Base-by-base conservation (phyloP, 2,329 filamentous ascomycete species). In the Camillea tinctor region DNA sequence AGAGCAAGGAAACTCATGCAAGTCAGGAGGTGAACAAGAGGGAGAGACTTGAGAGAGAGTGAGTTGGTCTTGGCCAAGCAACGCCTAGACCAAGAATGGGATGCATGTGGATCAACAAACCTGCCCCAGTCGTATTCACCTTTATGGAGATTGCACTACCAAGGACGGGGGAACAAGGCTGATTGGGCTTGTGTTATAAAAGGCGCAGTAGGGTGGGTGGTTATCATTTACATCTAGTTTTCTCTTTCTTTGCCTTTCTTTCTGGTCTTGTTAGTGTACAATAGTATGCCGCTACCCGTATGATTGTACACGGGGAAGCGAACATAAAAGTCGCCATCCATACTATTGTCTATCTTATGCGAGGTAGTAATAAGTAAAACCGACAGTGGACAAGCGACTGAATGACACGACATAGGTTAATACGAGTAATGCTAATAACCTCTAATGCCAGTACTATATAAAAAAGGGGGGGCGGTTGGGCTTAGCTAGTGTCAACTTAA, bases 111-210 rank as follows among this genome's bases (percentile, higher is more conserved):
- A 54, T 30, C 23, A 44, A 7, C 36, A n/a, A 44, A n/a, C 36
- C 17, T n/a, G 50, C 44, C 44, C 36, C 36, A 44, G 36, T n/a
- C 36, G 36, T 44, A 44, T 44, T 44, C 36, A 44, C 36, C 15
- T 30, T 50, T 54, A 24, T 52, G 30, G 51, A 50, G 57, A 54
- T 30, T 55, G 40, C 55, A 60, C 60, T 60, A 57, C 58, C 52
- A 59, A 58, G 57, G 52, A 60, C 58, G 30, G 19, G 52, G 23
- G 50, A 58, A 55, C 54, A 52, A 55, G 59, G 58, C 56, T 50
- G 49, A 56, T 64, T 54, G 52, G 52, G 52, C 57, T 55, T 65
- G 61, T 63, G 63, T 61, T 63, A 61, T 59, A 51, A 57, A 60
- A 58, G 56, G 54, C 48, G 56, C 54, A 58, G 56, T 55, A 58